These are phyloP conservation scores for Chytridium lagenaria DNA, from an alignment of 371 early-diverging fungal species.

Conservation along the genomic window DNA sequence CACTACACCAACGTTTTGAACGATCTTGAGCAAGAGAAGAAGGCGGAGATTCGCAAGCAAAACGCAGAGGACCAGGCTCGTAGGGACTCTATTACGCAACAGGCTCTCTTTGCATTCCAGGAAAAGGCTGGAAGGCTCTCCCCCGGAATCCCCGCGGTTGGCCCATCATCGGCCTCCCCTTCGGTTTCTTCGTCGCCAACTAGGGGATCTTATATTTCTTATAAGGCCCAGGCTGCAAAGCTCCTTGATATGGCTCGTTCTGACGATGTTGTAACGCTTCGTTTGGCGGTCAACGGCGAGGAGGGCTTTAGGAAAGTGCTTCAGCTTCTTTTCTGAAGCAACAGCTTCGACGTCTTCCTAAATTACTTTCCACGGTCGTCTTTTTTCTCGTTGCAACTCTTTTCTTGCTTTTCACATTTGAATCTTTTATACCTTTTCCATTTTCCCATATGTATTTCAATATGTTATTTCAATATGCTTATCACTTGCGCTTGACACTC, in stretches of 20 bases:
- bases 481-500: too few species aligned
- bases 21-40: not conserved
- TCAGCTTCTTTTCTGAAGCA: not conserved
- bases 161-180: not conserved
- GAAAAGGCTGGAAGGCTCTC: not conserved
- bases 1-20: conserved; percentile 26
- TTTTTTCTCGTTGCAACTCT: not conserved
- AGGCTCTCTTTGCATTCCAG: too few species aligned
- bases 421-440: too few species aligned
- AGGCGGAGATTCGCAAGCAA: not conserved
- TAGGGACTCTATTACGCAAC: not conserved
- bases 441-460: too few species aligned
- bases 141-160: not conserved
- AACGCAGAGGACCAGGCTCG: not conserved
- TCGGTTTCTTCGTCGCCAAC: not conserved
- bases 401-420: not conserved
- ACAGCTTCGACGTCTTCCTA: not conserved
- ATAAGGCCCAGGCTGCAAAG: not conserved
- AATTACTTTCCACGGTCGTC: not conserved
- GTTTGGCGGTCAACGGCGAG: not conserved
- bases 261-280: not conserved
- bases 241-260: not conserved
- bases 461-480: too few species aligned
- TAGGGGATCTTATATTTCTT: not conserved
- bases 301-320: conserved; percentile 7